Base-by-base conservation (phyloP, 805 yeast species). In the Monosporozyma yasuniensis region DNA sequence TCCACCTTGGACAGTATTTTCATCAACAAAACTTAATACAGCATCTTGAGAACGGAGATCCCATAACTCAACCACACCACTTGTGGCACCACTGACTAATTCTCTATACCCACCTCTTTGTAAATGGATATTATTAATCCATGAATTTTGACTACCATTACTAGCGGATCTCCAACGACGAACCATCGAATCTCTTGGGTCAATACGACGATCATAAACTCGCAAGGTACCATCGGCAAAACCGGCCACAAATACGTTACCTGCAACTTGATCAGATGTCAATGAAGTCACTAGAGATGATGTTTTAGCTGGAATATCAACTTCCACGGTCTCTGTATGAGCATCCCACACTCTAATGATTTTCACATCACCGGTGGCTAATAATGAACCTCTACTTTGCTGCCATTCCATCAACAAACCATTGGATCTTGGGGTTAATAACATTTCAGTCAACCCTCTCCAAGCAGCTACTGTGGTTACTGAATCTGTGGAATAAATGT, bases 81-180 rank as follows among this genome's bases (percentile, higher is more conserved):
- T 93, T 0, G 85, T 70, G 8, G 84, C 76, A 0, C 95, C 98
- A 54, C 91, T 81, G 2, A 84, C 84, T 44, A 93, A 74, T 63
- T 93, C 99, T 50, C 99, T 75, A 58, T 80, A 80, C 0, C 99
- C 99, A 37, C 99, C 99, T 59, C 99, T 76, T 71, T 93, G 99
- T 95, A 93, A 84, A 60, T 87, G 96, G 9, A 90, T 81, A 56
- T 85, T 87, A 44, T 81, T 72, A 42, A 91, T 80, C 58, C 87
- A 76, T 2, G 75, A 64, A 42, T 80, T 75, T 50, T 73, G 72
- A 18, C 60, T 64, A n/a, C 68, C 62, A 19, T 49, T 53, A 25
- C 63, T 65, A n/a, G 66, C 65, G n/a, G 76, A 72, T 55, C 79
- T 77, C 96, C 97, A 93, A 7, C 82, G 72, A 58, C 81, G 80